A percentile compares a stretch with the other conserved stretches of the same genome.
Conservation (phyloP, 352 stramenopile species). For the Pythium aquatile region DNA sequence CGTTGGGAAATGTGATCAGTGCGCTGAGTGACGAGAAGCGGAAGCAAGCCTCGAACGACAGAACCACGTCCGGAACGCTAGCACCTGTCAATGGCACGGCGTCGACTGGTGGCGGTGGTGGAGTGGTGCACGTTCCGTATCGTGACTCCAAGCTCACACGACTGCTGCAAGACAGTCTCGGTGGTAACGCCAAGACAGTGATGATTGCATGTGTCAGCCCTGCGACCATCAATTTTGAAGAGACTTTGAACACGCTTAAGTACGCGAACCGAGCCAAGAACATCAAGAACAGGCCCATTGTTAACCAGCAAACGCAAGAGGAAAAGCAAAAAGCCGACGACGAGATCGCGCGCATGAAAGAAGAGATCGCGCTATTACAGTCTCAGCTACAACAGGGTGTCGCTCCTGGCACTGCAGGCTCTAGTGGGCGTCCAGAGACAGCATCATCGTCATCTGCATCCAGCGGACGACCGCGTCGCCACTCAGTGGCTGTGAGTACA, state of each 20-base stretch:
- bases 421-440: conserved; percentile 19
- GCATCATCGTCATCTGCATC: conserved; percentile 15
- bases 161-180: conserved; percentile 84
- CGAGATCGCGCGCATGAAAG: conserved; percentile 70
- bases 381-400: conserved; percentile 50
- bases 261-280: conserved; percentile 99
- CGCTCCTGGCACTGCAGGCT: conserved; percentile 21
- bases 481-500: conserved; percentile 23
- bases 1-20: conserved; percentile 95
- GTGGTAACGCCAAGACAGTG: conserved; percentile 88
- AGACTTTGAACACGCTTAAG: conserved; percentile 98
- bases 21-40: conserved; percentile 91
- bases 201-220: conserved; percentile 90
- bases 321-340: conserved; percentile 52
- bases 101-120: conserved; percentile 17
- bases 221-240: conserved; percentile 84
- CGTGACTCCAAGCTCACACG: conserved; percentile 91
- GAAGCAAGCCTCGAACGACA: conserved; percentile 38
- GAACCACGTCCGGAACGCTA: conserved; percentile 12
- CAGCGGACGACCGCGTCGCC: conserved; percentile 4
- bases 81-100: neutral
- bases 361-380: conserved; percentile 75
- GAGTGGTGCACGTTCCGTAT: conserved; percentile 81
- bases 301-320: conserved; percentile 88
- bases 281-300: conserved; percentile 98